Conservation (phyloP, 306 rosid genomes). For the Vicia faba region DNA sequence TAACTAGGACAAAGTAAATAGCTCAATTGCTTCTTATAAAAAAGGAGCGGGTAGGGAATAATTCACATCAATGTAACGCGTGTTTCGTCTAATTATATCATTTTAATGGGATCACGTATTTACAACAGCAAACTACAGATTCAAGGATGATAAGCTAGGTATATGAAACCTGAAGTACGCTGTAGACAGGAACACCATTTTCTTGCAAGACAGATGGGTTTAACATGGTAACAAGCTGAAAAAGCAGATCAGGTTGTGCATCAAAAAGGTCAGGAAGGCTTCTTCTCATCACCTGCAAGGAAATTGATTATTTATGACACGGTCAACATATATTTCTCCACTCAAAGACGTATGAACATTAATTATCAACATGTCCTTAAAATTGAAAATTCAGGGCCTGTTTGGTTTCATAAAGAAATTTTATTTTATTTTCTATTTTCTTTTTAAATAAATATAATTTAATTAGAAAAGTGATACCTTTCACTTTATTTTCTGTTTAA, state of each 20-base stretch:
- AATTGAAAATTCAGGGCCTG: background rate
- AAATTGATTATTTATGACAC: constrained; percentile 29
- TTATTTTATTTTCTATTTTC: background rate
- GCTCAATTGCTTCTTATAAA: background rate
- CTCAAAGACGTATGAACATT: constrained; percentile 7
- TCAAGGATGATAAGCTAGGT: constrained; percentile 17
- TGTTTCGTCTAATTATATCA: constrained; percentile 2
- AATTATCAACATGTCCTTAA: constrained; percentile 13
- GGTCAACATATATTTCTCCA: constrained; percentile 23
- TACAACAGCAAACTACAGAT: constrained; percentile 6
- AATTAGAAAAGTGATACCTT: background rate
- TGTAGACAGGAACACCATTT: constrained; percentile 88
- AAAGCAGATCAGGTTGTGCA: constrained; percentile 94
- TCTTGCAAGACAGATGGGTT: constrained; percentile 95
- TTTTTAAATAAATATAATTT: background rate
- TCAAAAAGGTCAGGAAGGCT: constrained; percentile 99
- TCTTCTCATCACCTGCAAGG: constrained; percentile 84
- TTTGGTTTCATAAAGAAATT: background rate
- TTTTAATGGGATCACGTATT: constrained; percentile 30
- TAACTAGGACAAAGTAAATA: background rate
- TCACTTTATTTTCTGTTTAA: constrained; percentile 1
- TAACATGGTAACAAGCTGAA: constrained; percentile 98
- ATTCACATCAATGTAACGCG: constrained; percentile 19
- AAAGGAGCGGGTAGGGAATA: background rate
- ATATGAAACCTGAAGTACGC: constrained; percentile 73